A percentile compares a stretch with the other conserved stretches of the same genome.
Evolutionary conservation across 768 basidiomycete species (phyloP).

Genomic region (Cyclocybe aegerita): DNA sequence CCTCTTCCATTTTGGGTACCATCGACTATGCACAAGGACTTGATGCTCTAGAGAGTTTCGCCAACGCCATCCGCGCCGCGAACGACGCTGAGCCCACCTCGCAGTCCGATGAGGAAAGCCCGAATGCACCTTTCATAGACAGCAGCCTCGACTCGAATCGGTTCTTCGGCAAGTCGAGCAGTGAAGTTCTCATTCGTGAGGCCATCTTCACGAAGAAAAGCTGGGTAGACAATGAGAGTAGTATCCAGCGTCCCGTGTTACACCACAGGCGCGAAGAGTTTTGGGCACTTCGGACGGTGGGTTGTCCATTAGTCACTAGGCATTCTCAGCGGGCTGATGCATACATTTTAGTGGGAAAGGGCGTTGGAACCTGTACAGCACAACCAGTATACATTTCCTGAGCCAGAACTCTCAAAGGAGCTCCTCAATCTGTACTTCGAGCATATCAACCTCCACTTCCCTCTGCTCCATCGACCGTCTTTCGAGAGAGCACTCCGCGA

Average conservation of each 20-base stretch:
- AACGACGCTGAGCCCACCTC: too few species aligned
- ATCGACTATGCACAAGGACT: too few species aligned
- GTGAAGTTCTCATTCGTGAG: neutral
- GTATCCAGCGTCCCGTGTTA: neutral
- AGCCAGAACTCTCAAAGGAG: constrained; percentile 40
- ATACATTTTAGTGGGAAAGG: constrained; percentile 38
- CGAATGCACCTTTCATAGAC: too few species aligned
- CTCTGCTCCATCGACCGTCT: constrained; percentile 68
- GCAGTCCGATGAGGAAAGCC: too few species aligned
- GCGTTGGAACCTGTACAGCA: constrained; percentile 7
- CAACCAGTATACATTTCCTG: constrained; percentile 40
- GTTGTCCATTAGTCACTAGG: too few species aligned
- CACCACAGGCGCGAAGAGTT: neutral
- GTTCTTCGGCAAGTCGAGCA: too few species aligned
- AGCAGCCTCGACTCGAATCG: too few species aligned
- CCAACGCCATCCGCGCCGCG: too few species aligned
- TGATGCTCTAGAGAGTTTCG: too few species aligned
- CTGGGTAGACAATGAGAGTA: neutral
- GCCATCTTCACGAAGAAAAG: neutral
- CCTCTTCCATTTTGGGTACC: too few species aligned
- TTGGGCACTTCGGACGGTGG: neutral
- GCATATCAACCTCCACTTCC: constrained; percentile 49
- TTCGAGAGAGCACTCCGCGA: constrained; percentile 51
- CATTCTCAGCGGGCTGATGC: constrained; percentile 11
- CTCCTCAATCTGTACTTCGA: constrained; percentile 67